A percentile compares a stretch with the other conserved stretches of the same genome.
phyloP scores from a whole-genome alignment of 1,139 yeast genomes.

The Suhomyces ambrosiae region DNA sequence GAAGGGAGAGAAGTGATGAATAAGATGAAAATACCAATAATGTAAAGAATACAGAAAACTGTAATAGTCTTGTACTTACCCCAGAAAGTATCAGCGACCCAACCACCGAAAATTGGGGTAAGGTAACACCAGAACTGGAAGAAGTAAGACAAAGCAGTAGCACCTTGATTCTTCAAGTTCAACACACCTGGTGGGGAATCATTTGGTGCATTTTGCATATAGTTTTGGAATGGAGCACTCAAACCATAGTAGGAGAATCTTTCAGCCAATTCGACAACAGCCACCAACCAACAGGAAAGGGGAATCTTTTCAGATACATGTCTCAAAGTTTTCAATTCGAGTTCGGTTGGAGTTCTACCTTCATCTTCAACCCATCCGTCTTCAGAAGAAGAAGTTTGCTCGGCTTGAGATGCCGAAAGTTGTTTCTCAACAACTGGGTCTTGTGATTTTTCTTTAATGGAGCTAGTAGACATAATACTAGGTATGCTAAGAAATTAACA shows the following conservation, averaged over 20 bases:
- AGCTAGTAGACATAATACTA: conserved; percentile 1
- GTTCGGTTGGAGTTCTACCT: conserved; percentile 37
- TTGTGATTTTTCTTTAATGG: conserved; percentile 4
- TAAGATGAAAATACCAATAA: conserved; percentile 62
- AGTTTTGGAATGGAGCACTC: conserved; percentile 75
- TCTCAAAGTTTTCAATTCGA: conserved; percentile 43
- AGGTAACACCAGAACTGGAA: conserved; percentile 84
- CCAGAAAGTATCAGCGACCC: conserved; percentile 71
- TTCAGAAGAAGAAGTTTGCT: conserved; percentile 5
- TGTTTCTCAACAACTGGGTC: conserved; percentile 9
- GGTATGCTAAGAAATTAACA: not conserved
- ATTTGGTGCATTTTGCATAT: conserved; percentile 59
- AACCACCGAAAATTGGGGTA: conserved; percentile 79
- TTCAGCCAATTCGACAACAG: conserved; percentile 78
- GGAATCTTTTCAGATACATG: conserved; percentile 47
- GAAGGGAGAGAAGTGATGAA: conserved; percentile 74
- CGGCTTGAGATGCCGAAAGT: conserved; percentile 5
- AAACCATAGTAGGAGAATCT: conserved; percentile 85
- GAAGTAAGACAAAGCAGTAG: conserved; percentile 74
- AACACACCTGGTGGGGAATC: conserved; percentile 62
- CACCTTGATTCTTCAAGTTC: conserved; percentile 61
- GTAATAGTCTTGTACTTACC: conserved; percentile 75
- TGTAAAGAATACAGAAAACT: conserved; percentile 60
- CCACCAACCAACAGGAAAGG: conserved; percentile 65
- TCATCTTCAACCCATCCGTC: conserved; percentile 18